These are phyloP conservation scores for Eucalyptus sp. DNA, from an alignment of 345 rosid species.

Conservation along the genomic window DNA sequence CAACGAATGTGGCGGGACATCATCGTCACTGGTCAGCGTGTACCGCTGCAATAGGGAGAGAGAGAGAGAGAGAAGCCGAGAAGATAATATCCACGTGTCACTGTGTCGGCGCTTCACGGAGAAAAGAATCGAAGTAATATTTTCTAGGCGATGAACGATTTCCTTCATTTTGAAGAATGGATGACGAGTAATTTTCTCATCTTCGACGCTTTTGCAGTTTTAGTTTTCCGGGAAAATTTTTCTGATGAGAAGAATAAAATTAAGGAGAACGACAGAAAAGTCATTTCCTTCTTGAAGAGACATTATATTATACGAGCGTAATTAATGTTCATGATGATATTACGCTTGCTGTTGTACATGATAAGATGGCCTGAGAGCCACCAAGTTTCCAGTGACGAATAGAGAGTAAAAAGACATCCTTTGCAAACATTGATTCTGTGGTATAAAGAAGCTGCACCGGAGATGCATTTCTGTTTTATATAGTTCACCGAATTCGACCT, in stretches of 20 bases:
- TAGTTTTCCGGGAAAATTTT: not conserved
- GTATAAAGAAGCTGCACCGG: not conserved
- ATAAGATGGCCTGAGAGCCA: not conserved
- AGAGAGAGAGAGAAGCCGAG: not conserved
- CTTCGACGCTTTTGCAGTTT: not conserved
- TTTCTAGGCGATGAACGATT: not conserved
- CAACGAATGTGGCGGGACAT: not conserved
- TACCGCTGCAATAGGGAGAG: not conserved
- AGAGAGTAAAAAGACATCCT: not conserved
- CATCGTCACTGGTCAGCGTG: not conserved
- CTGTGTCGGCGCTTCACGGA: not conserved
- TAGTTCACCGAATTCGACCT: not conserved
- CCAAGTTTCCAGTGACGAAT: accelerated
- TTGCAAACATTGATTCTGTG: not conserved
- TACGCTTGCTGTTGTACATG: not conserved
- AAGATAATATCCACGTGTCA: not conserved
- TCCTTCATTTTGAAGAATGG: not conserved
- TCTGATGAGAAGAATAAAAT: not conserved
- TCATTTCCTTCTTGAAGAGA: not conserved
- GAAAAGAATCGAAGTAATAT: no score
- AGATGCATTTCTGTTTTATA: not conserved
- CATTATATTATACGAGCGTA: not conserved
- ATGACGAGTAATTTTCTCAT: not conserved
- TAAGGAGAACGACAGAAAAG: not conserved
- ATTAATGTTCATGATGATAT: not conserved